Percentiles rank a stretch among this genome's conserved stretches.
These are phyloP conservation scores for Gossypioides kirkii DNA, from an alignment of 345 rosid species.

Conservation along the genomic window DNA sequence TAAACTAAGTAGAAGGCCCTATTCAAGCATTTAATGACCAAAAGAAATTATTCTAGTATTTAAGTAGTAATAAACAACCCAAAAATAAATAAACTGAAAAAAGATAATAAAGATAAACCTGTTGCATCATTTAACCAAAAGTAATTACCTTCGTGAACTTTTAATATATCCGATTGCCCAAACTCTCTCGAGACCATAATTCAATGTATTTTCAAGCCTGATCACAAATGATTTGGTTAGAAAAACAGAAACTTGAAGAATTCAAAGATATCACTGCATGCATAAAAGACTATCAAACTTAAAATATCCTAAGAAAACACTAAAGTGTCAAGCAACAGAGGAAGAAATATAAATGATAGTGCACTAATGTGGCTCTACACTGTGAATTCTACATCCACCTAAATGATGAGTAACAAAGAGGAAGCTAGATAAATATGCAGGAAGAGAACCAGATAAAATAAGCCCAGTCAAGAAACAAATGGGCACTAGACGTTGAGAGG, in stretches of 20 bases:
- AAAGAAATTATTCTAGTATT: neutral
- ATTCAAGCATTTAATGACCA: neutral
- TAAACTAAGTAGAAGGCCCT: neutral
- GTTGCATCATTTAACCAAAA: neutral
- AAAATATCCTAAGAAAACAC: neutral
- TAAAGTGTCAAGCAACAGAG: neutral
- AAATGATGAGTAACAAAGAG: neutral
- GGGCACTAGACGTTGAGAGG: neutral
- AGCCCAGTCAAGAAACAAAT: neutral
- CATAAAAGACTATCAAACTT: neutral
- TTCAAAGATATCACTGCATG: conserved; percentile 1
- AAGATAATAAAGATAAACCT: neutral
- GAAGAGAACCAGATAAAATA: neutral
- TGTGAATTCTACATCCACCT: neutral
- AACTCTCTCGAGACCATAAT: conserved; percentile 96
- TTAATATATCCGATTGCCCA: conserved; percentile 88
- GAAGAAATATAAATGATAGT: neutral
- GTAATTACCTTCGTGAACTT: conserved; percentile 80
- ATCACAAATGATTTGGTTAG: conserved; percentile 9
- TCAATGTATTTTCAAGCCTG: conserved; percentile 70
- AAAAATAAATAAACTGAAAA: conserved; percentile 1
- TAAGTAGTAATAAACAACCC: neutral
- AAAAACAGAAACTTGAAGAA: neutral
- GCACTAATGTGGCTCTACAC: neutral
- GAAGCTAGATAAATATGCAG: neutral